A percentile compares a stretch with the other conserved stretches of the same genome.
Conservation (phyloP, 768 basidiomycete genomes). For the Pleurotus tuber-regium region DNA sequence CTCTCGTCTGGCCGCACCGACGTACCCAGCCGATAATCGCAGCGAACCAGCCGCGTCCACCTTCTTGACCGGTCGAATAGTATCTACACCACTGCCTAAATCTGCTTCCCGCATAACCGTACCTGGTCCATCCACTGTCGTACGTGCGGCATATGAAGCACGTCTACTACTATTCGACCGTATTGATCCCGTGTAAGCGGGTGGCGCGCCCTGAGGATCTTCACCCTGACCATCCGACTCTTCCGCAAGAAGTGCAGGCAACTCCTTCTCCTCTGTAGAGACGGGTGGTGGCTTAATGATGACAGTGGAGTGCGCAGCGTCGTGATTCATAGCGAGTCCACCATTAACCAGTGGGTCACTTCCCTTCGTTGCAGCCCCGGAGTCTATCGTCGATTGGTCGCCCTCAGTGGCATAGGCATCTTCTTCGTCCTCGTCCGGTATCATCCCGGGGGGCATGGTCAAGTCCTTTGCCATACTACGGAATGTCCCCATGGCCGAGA, state of each 20-base stretch:
- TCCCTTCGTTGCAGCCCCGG: constrained; percentile 60
- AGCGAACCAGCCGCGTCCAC: constrained; percentile 80
- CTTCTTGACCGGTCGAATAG: constrained; percentile 91
- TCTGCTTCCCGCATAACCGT: constrained; percentile 80
- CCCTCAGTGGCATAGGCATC: constrained; percentile 36
- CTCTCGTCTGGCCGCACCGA: constrained; percentile 69
- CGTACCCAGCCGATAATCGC: constrained; percentile 74
- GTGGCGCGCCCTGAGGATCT: constrained; percentile 55
- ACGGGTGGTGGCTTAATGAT: constrained; percentile 52
- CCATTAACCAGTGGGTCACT: constrained; percentile 44
- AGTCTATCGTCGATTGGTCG: constrained; percentile 51
- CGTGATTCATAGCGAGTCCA: constrained; percentile 47
- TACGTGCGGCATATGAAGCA: constrained; percentile 78
- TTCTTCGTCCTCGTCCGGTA: constrained; percentile 50
- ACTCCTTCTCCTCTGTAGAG: constrained; percentile 42
- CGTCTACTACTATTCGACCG: constrained; percentile 52
- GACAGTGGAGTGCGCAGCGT: constrained; percentile 70
- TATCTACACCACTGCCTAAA: constrained; percentile 84
- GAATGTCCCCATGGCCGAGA: constrained; percentile 75
- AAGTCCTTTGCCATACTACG: constrained; percentile 71
- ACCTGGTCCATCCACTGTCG: constrained; percentile 57
- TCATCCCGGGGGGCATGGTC: constrained; percentile 51
- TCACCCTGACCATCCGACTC: constrained; percentile 30
- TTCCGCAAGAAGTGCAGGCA: constrained; percentile 37
- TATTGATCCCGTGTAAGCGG: constrained; percentile 71